phyloP scores from a whole-genome alignment of 169 alveolate species.

The Amoebophrya sp. region DNA sequence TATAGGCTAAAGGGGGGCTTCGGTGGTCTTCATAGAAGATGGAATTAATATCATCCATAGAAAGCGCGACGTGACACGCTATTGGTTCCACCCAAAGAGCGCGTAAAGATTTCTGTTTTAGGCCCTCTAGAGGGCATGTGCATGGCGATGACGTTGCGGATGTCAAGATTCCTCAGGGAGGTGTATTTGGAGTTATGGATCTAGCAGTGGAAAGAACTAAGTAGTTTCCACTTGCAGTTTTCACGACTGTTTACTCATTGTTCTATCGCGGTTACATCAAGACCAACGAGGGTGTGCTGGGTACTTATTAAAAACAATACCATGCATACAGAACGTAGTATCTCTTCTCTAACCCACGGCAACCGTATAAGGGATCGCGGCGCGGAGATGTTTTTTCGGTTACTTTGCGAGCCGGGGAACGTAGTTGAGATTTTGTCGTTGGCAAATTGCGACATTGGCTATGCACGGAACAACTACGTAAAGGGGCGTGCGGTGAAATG shows the following conservation, averaged over 20 bases:
- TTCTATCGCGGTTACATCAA: too few relatives aligned
- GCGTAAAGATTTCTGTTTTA: background rate
- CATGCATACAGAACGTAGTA: too few relatives aligned
- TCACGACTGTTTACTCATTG: too few relatives aligned
- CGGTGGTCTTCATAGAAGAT: too few relatives aligned
- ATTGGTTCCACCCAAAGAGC: background rate
- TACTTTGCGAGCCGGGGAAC: constrained; percentile 21
- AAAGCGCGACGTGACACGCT: background rate
- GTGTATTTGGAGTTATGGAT: background rate
- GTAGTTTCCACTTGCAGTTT: too few relatives aligned
- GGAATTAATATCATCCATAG: too few relatives aligned
- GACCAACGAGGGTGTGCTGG: too few relatives aligned
- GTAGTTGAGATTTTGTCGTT: background rate
- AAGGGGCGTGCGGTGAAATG: constrained; percentile 1
- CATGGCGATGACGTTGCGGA: constrained; percentile 15
- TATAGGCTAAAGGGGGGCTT: too few relatives aligned
- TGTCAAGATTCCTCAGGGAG: background rate
- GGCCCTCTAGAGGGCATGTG: background rate
- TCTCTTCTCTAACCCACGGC: too few relatives aligned
- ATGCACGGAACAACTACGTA: background rate
- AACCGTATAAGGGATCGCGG: background rate
- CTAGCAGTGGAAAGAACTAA: too few relatives aligned
- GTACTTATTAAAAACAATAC: too few relatives aligned
- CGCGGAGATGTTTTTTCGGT: constrained; percentile 1
- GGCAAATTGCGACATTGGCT: background rate